Evolutionary conservation across 148 eudicot genomes (phyloP).

Genomic region (Vaccinium corymbosum): DNA sequence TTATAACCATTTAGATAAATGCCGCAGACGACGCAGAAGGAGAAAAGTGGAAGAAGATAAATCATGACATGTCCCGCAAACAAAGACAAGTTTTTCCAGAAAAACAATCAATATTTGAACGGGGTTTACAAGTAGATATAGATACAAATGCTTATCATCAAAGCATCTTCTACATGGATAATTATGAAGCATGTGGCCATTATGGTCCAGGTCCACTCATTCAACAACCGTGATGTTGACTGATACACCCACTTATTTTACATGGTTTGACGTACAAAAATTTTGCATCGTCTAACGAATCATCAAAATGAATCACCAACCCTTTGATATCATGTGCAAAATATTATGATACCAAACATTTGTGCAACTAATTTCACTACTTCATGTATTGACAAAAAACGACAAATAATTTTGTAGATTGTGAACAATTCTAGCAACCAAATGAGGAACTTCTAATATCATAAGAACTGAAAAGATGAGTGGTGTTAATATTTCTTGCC

Average conservation of each 20-base stretch:
- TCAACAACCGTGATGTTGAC: background rate
- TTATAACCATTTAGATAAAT: background rate
- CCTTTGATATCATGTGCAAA: background rate
- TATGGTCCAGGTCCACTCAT: background rate
- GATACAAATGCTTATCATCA: background rate
- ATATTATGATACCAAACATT: background rate
- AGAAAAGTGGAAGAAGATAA: background rate
- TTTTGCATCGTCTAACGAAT: background rate
- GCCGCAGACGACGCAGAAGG: background rate
- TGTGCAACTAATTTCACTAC: background rate
- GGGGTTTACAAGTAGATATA: background rate
- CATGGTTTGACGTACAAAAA: background rate
- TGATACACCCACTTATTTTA: background rate
- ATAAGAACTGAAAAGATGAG: background rate
- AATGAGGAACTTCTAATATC: background rate
- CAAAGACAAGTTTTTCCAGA: background rate
- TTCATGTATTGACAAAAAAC: background rate
- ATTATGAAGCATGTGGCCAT: conserved; percentile 8
- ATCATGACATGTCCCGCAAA: background rate
- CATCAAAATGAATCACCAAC: background rate
- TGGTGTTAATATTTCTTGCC: background rate
- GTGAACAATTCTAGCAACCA: background rate
- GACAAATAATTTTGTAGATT: background rate
- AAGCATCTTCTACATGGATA: background rate
- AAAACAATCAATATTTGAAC: background rate